phyloP scores from a whole-genome alignment of 139 green algal genomes.

The Chlorella sp. region DNA sequence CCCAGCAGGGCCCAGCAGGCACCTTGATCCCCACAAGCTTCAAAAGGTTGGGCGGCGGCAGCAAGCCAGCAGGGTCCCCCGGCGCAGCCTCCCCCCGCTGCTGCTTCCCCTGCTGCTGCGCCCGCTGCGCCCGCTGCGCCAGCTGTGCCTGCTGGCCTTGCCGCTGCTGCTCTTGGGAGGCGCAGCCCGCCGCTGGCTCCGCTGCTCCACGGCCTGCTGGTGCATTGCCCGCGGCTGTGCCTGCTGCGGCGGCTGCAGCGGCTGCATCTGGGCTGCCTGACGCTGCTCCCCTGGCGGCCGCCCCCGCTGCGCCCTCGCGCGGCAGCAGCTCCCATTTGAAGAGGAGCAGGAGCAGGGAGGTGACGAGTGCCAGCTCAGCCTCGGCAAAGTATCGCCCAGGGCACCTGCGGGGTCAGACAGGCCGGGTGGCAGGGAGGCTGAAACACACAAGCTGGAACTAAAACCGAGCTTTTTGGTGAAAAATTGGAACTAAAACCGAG shows the following conservation, averaged over 20 bases:
- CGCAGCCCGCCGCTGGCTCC: too few species aligned
- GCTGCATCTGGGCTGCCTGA: not conserved
- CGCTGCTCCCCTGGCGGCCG: not conserved
- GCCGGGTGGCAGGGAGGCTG: not conserved
- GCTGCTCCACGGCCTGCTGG: not conserved
- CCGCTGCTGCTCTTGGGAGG: not conserved
- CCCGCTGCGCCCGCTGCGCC: not conserved
- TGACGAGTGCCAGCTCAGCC: constrained; percentile 70
- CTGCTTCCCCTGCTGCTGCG: not conserved
- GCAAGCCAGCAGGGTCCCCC: constrained; percentile 24
- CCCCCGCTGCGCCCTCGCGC: not conserved
- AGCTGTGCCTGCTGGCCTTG: not conserved
- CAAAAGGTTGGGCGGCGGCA: constrained; percentile 32
- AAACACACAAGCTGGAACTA: not conserved
- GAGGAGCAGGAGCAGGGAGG: constrained; percentile 60
- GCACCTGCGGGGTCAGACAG: constrained; percentile 54
- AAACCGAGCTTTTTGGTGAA: too few species aligned
- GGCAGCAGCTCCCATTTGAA: constrained; percentile 38
- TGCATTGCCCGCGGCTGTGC: not conserved
- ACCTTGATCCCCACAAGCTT: constrained; percentile 48
- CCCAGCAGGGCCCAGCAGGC: constrained; percentile 40
- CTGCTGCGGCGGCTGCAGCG: not conserved
- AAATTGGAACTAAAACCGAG: too few species aligned
- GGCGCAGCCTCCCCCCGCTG: not conserved
- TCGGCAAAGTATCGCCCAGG: constrained; percentile 80